These are phyloP conservation scores for Nicotiana attenuata DNA, from an alignment of 257 asterid species.

Conservation along the genomic window DNA sequence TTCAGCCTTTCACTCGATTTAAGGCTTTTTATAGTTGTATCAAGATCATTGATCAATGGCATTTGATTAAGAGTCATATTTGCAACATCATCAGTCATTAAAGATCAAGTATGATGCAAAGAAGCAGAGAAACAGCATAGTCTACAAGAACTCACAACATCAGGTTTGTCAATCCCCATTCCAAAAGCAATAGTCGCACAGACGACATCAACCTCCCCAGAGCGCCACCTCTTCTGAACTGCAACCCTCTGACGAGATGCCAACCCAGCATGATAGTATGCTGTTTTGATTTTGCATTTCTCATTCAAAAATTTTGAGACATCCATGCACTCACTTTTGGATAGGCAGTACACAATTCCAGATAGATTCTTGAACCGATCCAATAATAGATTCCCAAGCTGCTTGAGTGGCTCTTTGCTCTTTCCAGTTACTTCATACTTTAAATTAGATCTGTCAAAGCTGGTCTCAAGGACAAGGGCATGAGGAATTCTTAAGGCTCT, in stretches of 20 bases:
- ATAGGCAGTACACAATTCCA: conserved; percentile 95
- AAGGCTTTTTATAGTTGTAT: not conserved
- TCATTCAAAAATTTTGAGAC: conserved; percentile 73
- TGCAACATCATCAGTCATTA: not conserved
- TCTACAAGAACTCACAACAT: conserved; percentile 63
- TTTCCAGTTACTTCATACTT: conserved; percentile 81
- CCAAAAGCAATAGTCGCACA: conserved; percentile 99
- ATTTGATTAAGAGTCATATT: not conserved
- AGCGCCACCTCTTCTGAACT: conserved; percentile 85
- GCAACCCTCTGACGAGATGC: conserved; percentile 80
- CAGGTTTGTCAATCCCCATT: conserved; percentile 99
- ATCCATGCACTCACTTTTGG: conserved; percentile 84
- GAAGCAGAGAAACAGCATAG: conserved; percentile 2
- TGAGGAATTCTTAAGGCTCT: conserved; percentile 66
- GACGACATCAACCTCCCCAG: conserved; percentile 80
- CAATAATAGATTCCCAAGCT: conserved; percentile 67
- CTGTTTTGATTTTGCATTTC: conserved; percentile 76
- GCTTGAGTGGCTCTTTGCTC: conserved; percentile 82
- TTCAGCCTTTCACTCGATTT: not conserved
- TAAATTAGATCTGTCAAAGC: conserved; percentile 91
- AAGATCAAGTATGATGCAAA: not conserved
- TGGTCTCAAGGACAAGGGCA: conserved; percentile 79
- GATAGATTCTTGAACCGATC: conserved; percentile 61
- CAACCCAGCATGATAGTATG: conserved; percentile 90
- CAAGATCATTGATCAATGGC: not conserved